A percentile compares a stretch with the other conserved stretches of the same genome.
These are phyloP conservation scores for Carex parvula DNA, from an alignment of 176 grass and related monocot genomes.

Conservation along the genomic window DNA sequence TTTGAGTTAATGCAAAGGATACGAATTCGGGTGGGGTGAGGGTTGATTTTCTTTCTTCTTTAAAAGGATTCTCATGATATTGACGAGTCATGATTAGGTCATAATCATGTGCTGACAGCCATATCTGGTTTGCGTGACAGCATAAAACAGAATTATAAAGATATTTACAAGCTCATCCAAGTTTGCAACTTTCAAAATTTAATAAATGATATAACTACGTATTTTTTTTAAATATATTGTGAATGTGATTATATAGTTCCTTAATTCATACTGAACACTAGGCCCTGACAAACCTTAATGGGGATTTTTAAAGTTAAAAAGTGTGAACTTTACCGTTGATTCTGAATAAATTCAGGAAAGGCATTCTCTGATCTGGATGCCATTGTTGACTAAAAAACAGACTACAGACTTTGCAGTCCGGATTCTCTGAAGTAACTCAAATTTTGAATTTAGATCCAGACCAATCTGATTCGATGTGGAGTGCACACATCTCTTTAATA, in stretches of 20 bases:
- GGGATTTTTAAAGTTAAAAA: background rate
- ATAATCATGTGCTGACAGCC: background rate
- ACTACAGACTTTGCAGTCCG: background rate
- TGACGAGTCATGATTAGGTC: background rate
- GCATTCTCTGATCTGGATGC: background rate
- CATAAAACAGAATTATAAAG: background rate
- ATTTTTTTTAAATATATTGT: background rate
- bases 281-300: background rate
- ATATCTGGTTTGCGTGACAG: background rate
- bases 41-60: background rate
- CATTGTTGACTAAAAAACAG: background rate
- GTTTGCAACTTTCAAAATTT: background rate
- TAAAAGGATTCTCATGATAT: background rate
- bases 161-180: background rate
- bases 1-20: too few species aligned
- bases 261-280: background rate
- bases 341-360: background rate
- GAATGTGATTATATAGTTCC: background rate
- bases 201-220: background rate
- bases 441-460: too few species aligned
- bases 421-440: too few species aligned
- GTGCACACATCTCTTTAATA: too few species aligned
- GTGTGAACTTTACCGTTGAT: background rate
- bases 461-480: too few species aligned
- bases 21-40: too few species aligned